A percentile compares a stretch with the other conserved stretches of the same genome.
These are phyloP conservation scores for Mayamaea pseudoterrestris DNA, from an alignment of 108 stramenopile genomes.

Conservation along the genomic window DNA sequence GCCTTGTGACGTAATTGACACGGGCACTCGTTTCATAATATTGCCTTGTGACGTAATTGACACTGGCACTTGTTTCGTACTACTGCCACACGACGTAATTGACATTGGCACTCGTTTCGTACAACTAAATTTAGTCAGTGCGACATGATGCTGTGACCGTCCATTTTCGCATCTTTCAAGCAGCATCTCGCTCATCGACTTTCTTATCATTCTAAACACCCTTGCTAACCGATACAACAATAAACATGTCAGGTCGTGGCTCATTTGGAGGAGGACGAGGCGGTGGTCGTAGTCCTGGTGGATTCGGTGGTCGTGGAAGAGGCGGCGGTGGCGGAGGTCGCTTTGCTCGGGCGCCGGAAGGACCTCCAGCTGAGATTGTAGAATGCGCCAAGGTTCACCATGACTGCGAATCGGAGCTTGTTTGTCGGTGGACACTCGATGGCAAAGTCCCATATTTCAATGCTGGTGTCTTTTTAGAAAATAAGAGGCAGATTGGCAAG, in stretches of 20 bases:
- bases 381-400: constrained; percentile 67
- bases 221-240: not conserved
- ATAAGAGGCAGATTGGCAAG: constrained; percentile 95
- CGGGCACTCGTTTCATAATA: no score
- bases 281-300: constrained; percentile 14
- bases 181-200: no score
- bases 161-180: no score
- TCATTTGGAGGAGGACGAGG: constrained; percentile 7
- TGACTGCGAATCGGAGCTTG: constrained; percentile 77
- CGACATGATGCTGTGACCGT: no score
- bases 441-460: constrained; percentile 97
- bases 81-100: no score
- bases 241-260: constrained; percentile 2
- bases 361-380: constrained; percentile 72
- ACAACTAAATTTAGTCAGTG: no score
- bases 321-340: constrained; percentile 27
- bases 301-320: constrained; percentile 38
- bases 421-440: constrained; percentile 55
- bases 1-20: no score
- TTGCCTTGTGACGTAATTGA: no score
- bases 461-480: constrained; percentile 95
- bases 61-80: no score
- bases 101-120: no score
- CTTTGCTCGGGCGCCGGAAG: constrained; percentile 48
- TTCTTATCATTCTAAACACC: not conserved